Conservation (phyloP, 345 rosid species). For the Corchorus olitorius region DNA sequence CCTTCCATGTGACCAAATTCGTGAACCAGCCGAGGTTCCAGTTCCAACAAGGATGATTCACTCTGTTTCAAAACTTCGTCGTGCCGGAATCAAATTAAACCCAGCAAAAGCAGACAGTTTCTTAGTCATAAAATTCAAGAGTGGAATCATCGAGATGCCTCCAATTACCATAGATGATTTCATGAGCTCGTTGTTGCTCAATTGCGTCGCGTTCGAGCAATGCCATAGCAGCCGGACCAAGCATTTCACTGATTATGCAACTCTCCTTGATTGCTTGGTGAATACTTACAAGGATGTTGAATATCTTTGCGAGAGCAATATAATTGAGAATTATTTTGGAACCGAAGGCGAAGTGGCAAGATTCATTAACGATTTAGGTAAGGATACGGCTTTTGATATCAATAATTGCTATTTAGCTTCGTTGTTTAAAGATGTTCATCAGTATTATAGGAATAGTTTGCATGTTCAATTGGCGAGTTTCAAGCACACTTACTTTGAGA, state of each 20-base stretch:
- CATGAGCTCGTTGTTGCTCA: constrained; percentile 42
- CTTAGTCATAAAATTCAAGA: constrained; percentile 45
- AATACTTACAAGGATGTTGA: constrained; percentile 52
- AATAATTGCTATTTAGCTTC: constrained; percentile 40
- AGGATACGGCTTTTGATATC: constrained; percentile 52
- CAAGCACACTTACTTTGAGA: constrained; percentile 50
- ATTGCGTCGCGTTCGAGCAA: constrained; percentile 61
- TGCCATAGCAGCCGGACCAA: constrained; percentile 45
- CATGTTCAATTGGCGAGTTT: constrained; percentile 56
- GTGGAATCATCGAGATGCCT: constrained; percentile 57
- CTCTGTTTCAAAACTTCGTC: constrained; percentile 48
- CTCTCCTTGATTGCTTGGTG: constrained; percentile 56
- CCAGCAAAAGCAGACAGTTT: constrained; percentile 40
- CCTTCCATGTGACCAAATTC: constrained; percentile 26
- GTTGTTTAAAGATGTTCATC: constrained; percentile 52
- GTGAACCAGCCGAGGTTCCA: neutral
- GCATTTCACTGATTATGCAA: constrained; percentile 54
- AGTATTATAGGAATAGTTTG: constrained; percentile 44
- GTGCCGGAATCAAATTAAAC: constrained; percentile 42
- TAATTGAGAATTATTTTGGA: constrained; percentile 58
- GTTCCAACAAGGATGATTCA: constrained; percentile 35
- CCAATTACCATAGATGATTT: constrained; percentile 45
- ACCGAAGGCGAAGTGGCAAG: constrained; percentile 46
- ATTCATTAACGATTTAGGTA: constrained; percentile 53
- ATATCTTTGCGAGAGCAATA: constrained; percentile 41